These are phyloP conservation scores for Gamsiella multidivaricata DNA, from an alignment of 192 early-diverging fungal species.

Conservation along the genomic window DNA sequence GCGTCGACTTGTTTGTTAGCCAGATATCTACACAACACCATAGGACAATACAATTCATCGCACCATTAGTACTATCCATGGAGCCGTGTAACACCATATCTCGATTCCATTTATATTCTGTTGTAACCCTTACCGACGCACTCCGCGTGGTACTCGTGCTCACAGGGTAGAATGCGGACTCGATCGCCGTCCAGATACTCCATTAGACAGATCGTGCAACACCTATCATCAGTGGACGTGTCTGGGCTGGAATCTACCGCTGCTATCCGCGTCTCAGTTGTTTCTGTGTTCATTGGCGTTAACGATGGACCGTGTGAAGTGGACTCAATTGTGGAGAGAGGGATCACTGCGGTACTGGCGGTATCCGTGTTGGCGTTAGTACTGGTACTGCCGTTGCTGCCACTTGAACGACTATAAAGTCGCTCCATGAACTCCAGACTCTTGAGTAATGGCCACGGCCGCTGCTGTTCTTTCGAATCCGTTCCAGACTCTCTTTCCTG, in stretches of 20 bases:
- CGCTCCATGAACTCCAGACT: neutral
- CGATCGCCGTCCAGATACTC: conserved; percentile 23
- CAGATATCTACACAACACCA: conserved; percentile 21
- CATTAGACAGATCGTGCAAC: conserved; percentile 34
- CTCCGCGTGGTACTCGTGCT: conserved; percentile 41
- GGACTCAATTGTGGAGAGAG: neutral
- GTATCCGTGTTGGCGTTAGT: neutral
- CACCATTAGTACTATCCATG: too few species aligned
- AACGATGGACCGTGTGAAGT: neutral
- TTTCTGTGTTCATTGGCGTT: neutral
- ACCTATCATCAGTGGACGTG: neutral
- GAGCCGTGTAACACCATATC: too few species aligned
- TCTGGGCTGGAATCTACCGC: too few species aligned
- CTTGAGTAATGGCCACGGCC: neutral
- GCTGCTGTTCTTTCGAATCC: neutral
- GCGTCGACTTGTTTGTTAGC: conserved; percentile 43
- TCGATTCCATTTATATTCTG: too few species aligned
- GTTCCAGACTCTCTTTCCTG: neutral
- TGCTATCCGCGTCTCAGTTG: neutral
- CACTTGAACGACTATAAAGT: conserved; percentile 1
- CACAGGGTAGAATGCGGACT: conserved; percentile 26
- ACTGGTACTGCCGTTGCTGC: neutral
- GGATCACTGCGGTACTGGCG: neutral
- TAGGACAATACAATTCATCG: neutral
- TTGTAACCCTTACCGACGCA: conserved; percentile 34